phyloP scores from a whole-genome alignment of 2,329 filamentous ascomycete species.

The Pyrenophora seminiperda region DNA sequence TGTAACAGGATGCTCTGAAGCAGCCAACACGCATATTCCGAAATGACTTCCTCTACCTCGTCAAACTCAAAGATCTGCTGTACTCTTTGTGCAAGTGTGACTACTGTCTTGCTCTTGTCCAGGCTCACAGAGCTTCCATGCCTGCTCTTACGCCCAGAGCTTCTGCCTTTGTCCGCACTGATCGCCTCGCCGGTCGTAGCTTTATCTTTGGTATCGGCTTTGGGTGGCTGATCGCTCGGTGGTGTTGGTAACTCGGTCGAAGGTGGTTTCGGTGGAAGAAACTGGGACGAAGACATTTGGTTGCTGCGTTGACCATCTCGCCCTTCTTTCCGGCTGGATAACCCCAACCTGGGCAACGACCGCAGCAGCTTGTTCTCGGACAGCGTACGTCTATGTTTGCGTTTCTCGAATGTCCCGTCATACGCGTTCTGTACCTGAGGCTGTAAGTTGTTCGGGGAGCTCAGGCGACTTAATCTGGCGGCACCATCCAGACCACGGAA shows the following conservation, averaged over 20 bases:
- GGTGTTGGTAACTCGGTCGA: slow-evolving; percentile 20
- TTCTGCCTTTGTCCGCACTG: slow-evolving; percentile 29
- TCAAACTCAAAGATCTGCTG: slow-evolving; percentile 74
- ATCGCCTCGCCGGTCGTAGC: slow-evolving; percentile 28
- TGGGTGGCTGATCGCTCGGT: slow-evolving; percentile 16
- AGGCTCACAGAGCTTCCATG: slow-evolving; percentile 29
- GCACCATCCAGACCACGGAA: slow-evolving; percentile 42
- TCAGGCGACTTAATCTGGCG: slow-evolving; percentile 44
- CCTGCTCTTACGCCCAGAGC: slow-evolving; percentile 31
- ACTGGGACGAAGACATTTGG: slow-evolving; percentile 56
- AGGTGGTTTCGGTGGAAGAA: slow-evolving; percentile 40
- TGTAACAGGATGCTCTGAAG: slow-evolving; percentile 89
- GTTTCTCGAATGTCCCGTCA: slow-evolving; percentile 22
- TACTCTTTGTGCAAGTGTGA: slow-evolving; percentile 70
- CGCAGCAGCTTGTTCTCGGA: slow-evolving; percentile 70
- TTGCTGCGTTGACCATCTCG: slow-evolving; percentile 48
- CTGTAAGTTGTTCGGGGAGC: slow-evolving; percentile 42
- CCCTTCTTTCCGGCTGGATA: slow-evolving; percentile 41
- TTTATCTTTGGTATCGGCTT: slow-evolving; percentile 28
- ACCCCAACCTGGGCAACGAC: slow-evolving; percentile 65
- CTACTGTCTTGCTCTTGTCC: slow-evolving; percentile 47
- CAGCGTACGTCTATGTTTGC: slow-evolving; percentile 62
- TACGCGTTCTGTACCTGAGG: slow-evolving; percentile 16
- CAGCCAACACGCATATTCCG: slow-evolving; percentile 93
- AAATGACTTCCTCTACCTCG: slow-evolving; percentile 79